Conservation (phyloP, 768 basidiomycete species). For the Lactarius psammicola region DNA sequence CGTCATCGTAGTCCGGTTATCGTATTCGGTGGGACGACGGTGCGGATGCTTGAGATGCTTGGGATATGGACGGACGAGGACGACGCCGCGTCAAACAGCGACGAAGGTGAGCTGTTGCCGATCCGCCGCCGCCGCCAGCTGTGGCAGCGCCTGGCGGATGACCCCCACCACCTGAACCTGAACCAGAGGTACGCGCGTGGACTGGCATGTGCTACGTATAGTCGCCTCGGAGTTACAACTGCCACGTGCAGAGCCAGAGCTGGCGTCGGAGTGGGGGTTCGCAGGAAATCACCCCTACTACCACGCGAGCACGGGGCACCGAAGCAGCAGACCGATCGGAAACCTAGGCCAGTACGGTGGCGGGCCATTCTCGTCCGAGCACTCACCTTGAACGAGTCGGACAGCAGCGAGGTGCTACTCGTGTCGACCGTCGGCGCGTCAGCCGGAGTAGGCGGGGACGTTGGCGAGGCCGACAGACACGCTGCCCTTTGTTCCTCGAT, state of each 20-base stretch:
- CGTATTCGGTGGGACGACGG: constrained; percentile 95
- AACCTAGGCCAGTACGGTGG: neutral
- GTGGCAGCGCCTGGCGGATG: constrained; percentile 28
- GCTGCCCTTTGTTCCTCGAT: constrained; percentile 37
- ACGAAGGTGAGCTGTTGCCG: constrained; percentile 41
- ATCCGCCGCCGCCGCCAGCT: neutral
- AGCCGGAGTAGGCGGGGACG: constrained; percentile 42
- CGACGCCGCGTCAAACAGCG: constrained; percentile 55
- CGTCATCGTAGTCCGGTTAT: constrained; percentile 87
- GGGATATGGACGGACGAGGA: constrained; percentile 78
- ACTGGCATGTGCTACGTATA: constrained; percentile 56
- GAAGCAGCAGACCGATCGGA: constrained; percentile 25
- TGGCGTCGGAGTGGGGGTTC: neutral
- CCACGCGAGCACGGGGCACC: no score
- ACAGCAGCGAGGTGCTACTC: constrained; percentile 70
- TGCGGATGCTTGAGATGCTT: constrained; percentile 93
- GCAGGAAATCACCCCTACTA: neutral
- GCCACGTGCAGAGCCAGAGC: constrained; percentile 43
- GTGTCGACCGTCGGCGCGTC: constrained; percentile 46
- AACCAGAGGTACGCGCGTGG: constrained; percentile 34
- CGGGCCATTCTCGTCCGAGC: constrained; percentile 18
- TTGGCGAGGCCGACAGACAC: constrained; percentile 11
- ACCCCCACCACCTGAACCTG: constrained; percentile 7
- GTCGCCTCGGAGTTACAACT: constrained; percentile 52
- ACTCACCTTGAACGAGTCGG: constrained; percentile 67